These are phyloP conservation scores for Fomitopsis schrenkii DNA, from an alignment of 1,284 basidiomycete species.

Conservation along the genomic window DNA sequence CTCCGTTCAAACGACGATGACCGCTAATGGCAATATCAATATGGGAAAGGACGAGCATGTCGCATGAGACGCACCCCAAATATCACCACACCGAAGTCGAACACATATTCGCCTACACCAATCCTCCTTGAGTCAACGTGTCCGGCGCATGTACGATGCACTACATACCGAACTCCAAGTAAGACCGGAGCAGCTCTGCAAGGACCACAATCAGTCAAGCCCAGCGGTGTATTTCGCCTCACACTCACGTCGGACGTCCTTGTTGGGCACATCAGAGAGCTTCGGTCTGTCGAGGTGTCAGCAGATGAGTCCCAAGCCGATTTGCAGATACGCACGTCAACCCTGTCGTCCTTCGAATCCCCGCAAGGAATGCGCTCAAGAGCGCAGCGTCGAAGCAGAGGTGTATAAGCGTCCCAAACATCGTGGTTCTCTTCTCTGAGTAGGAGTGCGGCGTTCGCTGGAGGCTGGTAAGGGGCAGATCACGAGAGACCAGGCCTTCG, in stretches of 20 bases:
- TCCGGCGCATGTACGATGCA: background rate
- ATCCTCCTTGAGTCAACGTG: background rate
- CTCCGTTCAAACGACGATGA: slow-evolving; percentile 70
- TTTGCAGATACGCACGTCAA: slow-evolving; percentile 55
- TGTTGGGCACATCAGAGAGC: slow-evolving; percentile 71
- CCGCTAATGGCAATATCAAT: slow-evolving; percentile 39
- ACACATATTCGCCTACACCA: slow-evolving; percentile 66
- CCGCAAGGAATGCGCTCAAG: slow-evolving; percentile 75
- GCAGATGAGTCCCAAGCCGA: background rate
- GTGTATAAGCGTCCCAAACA: slow-evolving; percentile 66
- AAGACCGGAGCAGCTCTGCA: slow-evolving; percentile 65
- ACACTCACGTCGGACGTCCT: slow-evolving; percentile 74
- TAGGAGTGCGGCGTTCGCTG: too few relatives aligned
- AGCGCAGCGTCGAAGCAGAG: slow-evolving; percentile 74
- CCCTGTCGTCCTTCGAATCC: slow-evolving; percentile 75
- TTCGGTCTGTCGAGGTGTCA: slow-evolving; percentile 45
- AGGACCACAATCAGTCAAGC: background rate
- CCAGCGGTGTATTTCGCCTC: background rate
- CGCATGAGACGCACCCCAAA: slow-evolving; percentile 55
- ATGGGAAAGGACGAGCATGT: background rate
- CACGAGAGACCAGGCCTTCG: background rate
- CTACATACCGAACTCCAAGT: slow-evolving; percentile 70
- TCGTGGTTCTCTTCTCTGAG: slow-evolving; percentile 20
- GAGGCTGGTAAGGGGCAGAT: background rate
- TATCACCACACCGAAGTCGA: slow-evolving; percentile 79